Conservation (phyloP, 83 land plant genomes). For the Thuja plicata region DNA sequence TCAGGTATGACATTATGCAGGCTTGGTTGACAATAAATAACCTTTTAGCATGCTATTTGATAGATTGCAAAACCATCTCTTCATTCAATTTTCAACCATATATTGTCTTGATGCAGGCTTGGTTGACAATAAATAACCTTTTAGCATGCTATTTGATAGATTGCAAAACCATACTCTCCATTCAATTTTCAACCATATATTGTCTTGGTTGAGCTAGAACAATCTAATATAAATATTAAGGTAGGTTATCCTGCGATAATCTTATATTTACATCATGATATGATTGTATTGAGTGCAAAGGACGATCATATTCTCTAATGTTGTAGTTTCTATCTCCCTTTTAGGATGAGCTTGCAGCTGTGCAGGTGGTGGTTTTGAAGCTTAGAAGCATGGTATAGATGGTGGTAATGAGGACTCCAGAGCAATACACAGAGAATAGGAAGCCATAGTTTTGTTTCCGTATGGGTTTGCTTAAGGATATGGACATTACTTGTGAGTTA, state of each 20-base stretch:
- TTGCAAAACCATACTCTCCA: background rate
- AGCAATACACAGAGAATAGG: too few relatives aligned
- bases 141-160: background rate
- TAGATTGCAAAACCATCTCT: background rate
- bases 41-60: background rate
- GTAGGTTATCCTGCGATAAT: background rate
- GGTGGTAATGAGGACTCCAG: too few relatives aligned
- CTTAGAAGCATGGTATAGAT: too few relatives aligned
- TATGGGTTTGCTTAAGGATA: too few relatives aligned
- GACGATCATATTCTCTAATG: too few relatives aligned
- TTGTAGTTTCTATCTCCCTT: too few relatives aligned
- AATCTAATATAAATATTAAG: background rate
- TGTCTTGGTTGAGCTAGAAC: background rate
- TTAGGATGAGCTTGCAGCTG: too few relatives aligned
- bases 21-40: background rate
- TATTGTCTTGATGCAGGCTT: background rate
- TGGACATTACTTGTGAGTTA: too few relatives aligned
- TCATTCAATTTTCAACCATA: background rate
- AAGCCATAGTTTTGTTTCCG: too few relatives aligned
- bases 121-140: background rate
- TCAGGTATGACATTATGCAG: constrained; percentile 49
- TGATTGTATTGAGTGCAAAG: background rate
- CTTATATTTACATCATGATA: background rate
- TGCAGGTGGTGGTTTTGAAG: too few relatives aligned
- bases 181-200: background rate